Evolutionary conservation across 495 filamentous ascomycete genomes (phyloP).

Genomic region (Parachaetomium inaequale): DNA sequence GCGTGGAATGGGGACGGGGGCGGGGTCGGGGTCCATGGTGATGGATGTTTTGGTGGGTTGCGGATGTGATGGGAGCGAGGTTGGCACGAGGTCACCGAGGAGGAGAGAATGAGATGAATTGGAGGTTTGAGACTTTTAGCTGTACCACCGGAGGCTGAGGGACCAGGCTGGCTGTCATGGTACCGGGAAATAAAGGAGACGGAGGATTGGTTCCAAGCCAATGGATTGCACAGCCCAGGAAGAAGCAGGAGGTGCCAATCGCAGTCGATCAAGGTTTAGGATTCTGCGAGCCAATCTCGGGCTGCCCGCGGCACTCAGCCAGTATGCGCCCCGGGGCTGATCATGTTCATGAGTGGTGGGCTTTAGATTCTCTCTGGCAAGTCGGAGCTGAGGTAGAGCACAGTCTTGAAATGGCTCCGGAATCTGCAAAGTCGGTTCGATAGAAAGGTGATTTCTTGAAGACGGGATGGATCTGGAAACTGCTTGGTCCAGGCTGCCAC

Average conservation of each 20-base stretch:
- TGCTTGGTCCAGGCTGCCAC: no score
- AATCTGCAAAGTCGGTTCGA: not conserved
- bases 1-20: not conserved
- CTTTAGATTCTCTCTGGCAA: not conserved
- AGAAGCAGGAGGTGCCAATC: conserved; percentile 3
- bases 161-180: not conserved
- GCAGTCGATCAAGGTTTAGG: not conserved
- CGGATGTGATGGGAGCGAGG: not conserved
- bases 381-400: not conserved
- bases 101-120: no score
- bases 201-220: conserved; percentile 3
- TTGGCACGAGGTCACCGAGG: not conserved
- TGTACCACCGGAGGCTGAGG: not conserved
- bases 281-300: conserved; percentile 5
- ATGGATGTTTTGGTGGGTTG: not conserved
- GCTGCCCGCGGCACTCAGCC: not conserved
- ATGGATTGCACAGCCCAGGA: not conserved
- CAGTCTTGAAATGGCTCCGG: not conserved
- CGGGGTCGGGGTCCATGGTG: conserved; percentile 2
- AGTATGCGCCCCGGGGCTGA: not conserved
- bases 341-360: not conserved
- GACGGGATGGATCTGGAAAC: no score
- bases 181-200: not conserved
- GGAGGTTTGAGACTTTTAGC: no score
- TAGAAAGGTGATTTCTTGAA: no score